A percentile compares a stretch with the other conserved stretches of the same genome.
These are phyloP conservation scores for Durio zibethinus DNA, from an alignment of 345 rosid species.

Conservation along the genomic window DNA sequence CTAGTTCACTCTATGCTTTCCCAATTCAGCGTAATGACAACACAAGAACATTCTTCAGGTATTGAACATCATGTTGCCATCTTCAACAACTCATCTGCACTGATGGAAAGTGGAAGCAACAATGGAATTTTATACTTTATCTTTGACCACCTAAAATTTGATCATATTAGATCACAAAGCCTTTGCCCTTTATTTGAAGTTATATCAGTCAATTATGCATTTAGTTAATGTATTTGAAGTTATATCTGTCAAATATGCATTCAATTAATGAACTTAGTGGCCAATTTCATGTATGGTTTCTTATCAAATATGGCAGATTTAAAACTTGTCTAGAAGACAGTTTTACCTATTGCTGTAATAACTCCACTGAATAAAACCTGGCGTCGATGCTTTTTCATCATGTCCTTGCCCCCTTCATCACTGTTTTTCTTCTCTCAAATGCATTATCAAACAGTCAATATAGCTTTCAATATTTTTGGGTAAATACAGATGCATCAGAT, in stretches of 20 bases:
- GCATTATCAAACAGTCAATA: slow-evolving; percentile 25
- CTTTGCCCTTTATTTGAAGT: not conserved
- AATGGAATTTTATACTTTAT: not conserved
- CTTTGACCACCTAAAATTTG: not conserved
- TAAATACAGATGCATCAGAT: not conserved
- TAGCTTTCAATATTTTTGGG: not conserved
- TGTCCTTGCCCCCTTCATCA: slow-evolving; percentile 78
- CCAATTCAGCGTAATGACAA: not conserved
- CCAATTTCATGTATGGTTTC: not conserved
- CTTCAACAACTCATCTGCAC: not conserved
- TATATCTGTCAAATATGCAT: not conserved
- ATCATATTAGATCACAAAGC: not conserved
- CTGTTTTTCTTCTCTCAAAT: slow-evolving; percentile 54
- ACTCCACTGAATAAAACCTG: slow-evolving; percentile 93
- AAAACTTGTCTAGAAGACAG: slow-evolving; percentile 9
- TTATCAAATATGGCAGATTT: not conserved
- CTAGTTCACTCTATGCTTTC: not conserved
- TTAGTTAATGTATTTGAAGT: not conserved
- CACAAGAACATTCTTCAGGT: too few species aligned
- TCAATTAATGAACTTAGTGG: not conserved
- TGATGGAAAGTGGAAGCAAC: not conserved
- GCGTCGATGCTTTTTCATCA: slow-evolving; percentile 79
- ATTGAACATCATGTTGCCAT: not conserved
- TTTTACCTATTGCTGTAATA: slow-evolving; percentile 84
- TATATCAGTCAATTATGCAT: not conserved